Evolutionary conservation across 106 monocot species (phyloP), one percentile per base, ranked within the genome.

Genomic region (Triglochin maritima): DNA sequence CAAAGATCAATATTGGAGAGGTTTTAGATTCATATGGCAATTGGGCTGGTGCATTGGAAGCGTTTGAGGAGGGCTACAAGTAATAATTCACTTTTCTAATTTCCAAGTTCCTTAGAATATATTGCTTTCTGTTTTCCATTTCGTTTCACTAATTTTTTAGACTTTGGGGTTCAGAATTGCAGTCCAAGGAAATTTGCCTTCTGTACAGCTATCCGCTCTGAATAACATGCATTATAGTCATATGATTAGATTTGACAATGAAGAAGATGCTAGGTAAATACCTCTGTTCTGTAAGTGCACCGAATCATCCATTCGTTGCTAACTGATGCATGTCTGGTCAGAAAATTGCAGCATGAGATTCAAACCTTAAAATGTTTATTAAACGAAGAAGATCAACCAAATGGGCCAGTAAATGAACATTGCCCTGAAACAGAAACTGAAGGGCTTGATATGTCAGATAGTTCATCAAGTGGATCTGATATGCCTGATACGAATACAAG

Each of bases 141-240:
- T 12, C 59, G 3, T 29, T 4, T 4, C 8, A 8, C 59, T 59
- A 29, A 59, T 15, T 57, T 1, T 55, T 46, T 11, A 47, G 52
- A 44, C 46, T 17, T 50, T 63, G 16, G 14, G 44, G 71, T 61
- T 47, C 83, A 98, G 96, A 74, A 77, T 98, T 70, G 85, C 91
- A 53, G 64, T 84, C 46, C 45, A 98, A 86, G 96, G 80, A 5
- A 86, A 84, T 13, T 58, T 86, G 15, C 76, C 64, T 65, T 66
- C 74, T 46, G 79, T 79, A 15, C 88, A 98, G 70, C 70, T 91
- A 42, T 72, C 81, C 56, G 96, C 96, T 63, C 82, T 91, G 44
- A 76, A 98, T 44, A 98, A 98, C 69, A 98, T 98, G 96, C 96
- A 98, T 70, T 98, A 91, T 69, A 88, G 90, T 66, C 84, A 98